Base-by-base conservation (phyloP, 768 basidiomycete species). In the Mycena olivaceomarginata region DNA sequence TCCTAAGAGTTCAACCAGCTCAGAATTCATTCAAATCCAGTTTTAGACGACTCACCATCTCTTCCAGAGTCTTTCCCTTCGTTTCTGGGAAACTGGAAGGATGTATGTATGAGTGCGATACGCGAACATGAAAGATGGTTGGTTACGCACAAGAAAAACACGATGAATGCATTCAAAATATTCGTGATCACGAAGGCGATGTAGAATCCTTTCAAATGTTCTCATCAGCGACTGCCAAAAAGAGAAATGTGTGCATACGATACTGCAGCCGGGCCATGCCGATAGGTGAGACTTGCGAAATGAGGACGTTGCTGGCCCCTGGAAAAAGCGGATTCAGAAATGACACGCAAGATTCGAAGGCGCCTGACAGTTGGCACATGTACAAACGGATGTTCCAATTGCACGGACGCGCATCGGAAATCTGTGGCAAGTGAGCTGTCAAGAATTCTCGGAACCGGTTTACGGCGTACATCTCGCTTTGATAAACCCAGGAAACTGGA, bases 401-500 rank as follows among this genome's bases (percentile, higher is more conserved):
- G 89, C 89, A 8, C 91, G 89, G 13, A 91, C 89, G 31, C 88
- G 88, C 89, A 91, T 90, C 12, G 89, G 90, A 85, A 89, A 91
- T 76, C 90, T 90, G 75, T 11, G 40, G 12, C n/a, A 18, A 65
- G 25, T 88, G 88, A 6, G 87, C 86, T 15, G 88, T 86, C 80
- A 65, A 45, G 8, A 25, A 25, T 43, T 6, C 41, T 25, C 15
- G 15, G 8, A 18, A 22, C 9, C 16, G 39, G 5, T 31, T 31
- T 20, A 48, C 0, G 31, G 71, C 76, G 15, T 13, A 79, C 78
- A 79, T 79, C 51, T 79, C 78, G 71, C 78, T 79, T 48, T 79
- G 78, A 43, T 79, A 79, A 8, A 85, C 85, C 86, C 85, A 87
- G 53, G 85, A 86, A 7, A 86, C 86, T 8, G 91, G 90, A 22